Percentiles rank a stretch among this genome's conserved stretches.
Conservation (phyloP, 2,329 filamentous ascomycete genomes). For the Pseudogymnoascus sp. region DNA sequence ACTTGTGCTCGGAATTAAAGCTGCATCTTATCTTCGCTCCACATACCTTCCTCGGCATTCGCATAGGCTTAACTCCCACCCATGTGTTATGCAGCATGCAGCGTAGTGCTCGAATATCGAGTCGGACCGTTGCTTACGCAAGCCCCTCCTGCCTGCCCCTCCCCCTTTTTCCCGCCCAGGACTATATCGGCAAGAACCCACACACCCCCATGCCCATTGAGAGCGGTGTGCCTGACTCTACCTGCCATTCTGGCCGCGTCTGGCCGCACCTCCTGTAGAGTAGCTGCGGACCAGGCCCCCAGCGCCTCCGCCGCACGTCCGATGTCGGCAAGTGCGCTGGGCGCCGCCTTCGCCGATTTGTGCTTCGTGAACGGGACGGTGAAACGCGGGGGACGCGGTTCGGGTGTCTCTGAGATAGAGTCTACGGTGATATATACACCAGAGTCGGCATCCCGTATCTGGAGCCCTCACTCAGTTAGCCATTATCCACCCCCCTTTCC, state of each 20-base stretch:
- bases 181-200: background rate
- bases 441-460: background rate
- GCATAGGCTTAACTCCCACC: background rate
- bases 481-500: background rate
- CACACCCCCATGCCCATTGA: constrained; percentile 1
- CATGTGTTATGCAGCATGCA: background rate
- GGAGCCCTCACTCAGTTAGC: constrained; percentile 6
- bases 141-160: background rate
- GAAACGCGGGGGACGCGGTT: constrained; percentile 1
- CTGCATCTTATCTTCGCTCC: background rate
- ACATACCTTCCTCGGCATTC: background rate
- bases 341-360: background rate
- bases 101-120: background rate
- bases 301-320: background rate
- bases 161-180: background rate
- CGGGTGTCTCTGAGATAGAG: constrained; percentile 6
- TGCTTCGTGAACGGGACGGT: background rate
- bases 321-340: background rate
- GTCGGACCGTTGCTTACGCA: constrained; percentile 3
- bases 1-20: background rate
- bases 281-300: background rate
- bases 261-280: background rate
- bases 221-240: background rate
- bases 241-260: background rate
- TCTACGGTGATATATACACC: constrained; percentile 8